Evolutionary conservation across 2,329 filamentous ascomycete genomes (phyloP).

Genomic region (Sporothrix brunneoviolacea): DNA sequence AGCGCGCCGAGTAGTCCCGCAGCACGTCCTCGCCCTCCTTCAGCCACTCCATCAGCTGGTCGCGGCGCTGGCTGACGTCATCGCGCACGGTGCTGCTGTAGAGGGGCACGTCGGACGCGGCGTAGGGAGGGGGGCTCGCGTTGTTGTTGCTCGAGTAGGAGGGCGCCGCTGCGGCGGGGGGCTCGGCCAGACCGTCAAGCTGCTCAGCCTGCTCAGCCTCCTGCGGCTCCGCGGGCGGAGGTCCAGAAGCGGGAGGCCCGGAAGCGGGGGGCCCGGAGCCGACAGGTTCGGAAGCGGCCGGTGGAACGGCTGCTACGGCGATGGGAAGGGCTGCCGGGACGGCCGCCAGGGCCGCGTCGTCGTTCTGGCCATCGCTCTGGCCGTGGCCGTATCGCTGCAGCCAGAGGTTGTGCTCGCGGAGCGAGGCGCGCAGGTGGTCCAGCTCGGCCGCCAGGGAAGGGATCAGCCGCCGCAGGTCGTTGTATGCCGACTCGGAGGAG

Average conservation of each 20-base stretch:
- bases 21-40: slow-evolving; percentile 26
- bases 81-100: slow-evolving; percentile 22
- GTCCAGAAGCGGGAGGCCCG: too few relatives aligned
- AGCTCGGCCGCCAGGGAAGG: slow-evolving; percentile 24
- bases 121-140: slow-evolving; percentile 21
- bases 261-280: too few relatives aligned
- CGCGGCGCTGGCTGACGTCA: slow-evolving; percentile 23
- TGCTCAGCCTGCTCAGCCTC: too few relatives aligned
- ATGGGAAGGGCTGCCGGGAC: background rate
- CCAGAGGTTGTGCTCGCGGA: slow-evolving; percentile 27
- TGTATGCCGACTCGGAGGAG: slow-evolving; percentile 20
- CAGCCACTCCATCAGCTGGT: slow-evolving; percentile 25
- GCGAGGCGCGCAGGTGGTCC: slow-evolving; percentile 24
- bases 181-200: background rate
- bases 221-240: too few relatives aligned
- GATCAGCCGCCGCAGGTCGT: slow-evolving; percentile 24
- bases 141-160: slow-evolving; percentile 1
- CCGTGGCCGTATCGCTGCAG: slow-evolving; percentile 23
- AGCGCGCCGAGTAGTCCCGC: slow-evolving; percentile 26
- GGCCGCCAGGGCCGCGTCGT: background rate
- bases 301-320: background rate
- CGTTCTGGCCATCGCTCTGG: slow-evolving; percentile 7
- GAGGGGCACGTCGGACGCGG: slow-evolving; percentile 23
- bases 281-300: too few relatives aligned
- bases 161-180: slow-evolving; percentile 17